A percentile compares a stretch with the other conserved stretches of the same genome.
These are phyloP conservation scores for Geotrichum reessii DNA, from an alignment of 1,139 yeast genomes.

Conservation along the genomic window DNA sequence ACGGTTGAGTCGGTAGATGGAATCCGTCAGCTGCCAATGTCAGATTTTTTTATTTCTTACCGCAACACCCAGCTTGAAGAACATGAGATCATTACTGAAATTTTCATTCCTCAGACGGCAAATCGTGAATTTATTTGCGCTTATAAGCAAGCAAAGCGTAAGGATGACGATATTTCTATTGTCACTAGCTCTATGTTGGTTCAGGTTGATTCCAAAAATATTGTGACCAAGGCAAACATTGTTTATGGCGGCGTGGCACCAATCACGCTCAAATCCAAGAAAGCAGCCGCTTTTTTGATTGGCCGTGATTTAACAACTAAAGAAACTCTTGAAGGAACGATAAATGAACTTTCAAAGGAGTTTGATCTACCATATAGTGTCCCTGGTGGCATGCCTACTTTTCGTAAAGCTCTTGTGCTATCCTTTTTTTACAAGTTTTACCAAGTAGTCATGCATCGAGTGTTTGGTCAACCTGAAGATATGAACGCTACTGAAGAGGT, in stretches of 20 bases:
- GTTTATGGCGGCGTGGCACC: constrained; percentile 47
- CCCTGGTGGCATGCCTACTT: constrained; percentile 47
- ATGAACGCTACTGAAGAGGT: constrained; percentile 35
- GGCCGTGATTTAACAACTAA: constrained; percentile 29
- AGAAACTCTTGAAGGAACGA: constrained; percentile 30
- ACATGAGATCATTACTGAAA: constrained; percentile 35
- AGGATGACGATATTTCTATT: constrained; percentile 46
- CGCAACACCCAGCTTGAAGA: constrained; percentile 39
- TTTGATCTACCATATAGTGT: constrained; percentile 40
- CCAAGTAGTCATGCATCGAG: constrained; percentile 29
- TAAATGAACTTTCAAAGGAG: constrained; percentile 35
- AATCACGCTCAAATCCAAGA: constrained; percentile 38
- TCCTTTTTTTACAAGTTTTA: constrained; percentile 44
- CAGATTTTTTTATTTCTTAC: constrained; percentile 41
- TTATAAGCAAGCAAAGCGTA: constrained; percentile 44
- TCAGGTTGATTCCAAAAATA: constrained; percentile 22
- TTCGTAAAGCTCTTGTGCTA: constrained; percentile 39
- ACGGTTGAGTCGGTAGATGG: constrained; percentile 34
- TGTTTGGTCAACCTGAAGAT: constrained; percentile 27
- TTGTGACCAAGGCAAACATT: constrained; percentile 32
- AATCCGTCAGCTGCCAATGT: constrained; percentile 33
- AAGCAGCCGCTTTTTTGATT: constrained; percentile 32
- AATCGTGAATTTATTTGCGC: constrained; percentile 37
- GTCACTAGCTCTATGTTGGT: constrained; percentile 40
- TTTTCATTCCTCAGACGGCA: constrained; percentile 35